These are phyloP conservation scores for Drosera capensis DNA, from an alignment of 148 eudicot genomes.

Conservation along the genomic window DNA sequence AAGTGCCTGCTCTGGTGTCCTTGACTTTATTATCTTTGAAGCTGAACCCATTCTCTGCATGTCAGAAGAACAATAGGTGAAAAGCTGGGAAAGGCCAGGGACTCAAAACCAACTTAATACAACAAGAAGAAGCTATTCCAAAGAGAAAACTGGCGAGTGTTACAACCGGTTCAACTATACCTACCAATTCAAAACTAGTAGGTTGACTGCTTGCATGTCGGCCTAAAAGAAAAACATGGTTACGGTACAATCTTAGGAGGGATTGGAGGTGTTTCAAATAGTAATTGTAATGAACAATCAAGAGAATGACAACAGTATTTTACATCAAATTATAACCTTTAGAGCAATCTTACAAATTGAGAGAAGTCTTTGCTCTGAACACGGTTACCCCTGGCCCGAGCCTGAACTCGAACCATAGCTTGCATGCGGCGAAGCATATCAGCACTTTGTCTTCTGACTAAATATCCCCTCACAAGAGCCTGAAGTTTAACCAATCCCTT, in stretches of 20 bases:
- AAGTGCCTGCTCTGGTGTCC: conserved; percentile 10
- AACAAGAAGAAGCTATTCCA: neutral
- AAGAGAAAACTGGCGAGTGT: too few species aligned
- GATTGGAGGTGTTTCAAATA: too few species aligned
- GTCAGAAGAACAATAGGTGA: too few species aligned
- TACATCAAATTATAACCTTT: neutral
- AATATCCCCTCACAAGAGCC: conserved; percentile 12
- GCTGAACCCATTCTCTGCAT: conserved; percentile 36
- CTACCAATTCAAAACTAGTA: too few species aligned
- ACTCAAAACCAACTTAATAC: neutral
- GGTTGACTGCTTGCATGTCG: too few species aligned
- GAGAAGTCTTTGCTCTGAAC: conserved; percentile 23
- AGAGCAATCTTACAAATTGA: conserved; percentile 23
- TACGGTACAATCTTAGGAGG: too few species aligned
- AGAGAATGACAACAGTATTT: neutral
- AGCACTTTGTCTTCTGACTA: conserved; percentile 7
- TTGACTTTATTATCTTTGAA: conserved; percentile 15
- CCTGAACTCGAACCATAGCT: conserved; percentile 31
- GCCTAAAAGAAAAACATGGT: too few species aligned
- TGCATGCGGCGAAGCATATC: conserved; percentile 10
- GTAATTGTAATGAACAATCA: neutral
- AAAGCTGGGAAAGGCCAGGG: neutral
- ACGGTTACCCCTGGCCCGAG: conserved; percentile 63
- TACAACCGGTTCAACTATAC: too few species aligned
- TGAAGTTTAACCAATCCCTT: conserved; percentile 14